These are phyloP conservation scores for Tetrapisispora taiwanensis DNA, from an alignment of 805 yeast genomes.

Conservation along the genomic window DNA sequence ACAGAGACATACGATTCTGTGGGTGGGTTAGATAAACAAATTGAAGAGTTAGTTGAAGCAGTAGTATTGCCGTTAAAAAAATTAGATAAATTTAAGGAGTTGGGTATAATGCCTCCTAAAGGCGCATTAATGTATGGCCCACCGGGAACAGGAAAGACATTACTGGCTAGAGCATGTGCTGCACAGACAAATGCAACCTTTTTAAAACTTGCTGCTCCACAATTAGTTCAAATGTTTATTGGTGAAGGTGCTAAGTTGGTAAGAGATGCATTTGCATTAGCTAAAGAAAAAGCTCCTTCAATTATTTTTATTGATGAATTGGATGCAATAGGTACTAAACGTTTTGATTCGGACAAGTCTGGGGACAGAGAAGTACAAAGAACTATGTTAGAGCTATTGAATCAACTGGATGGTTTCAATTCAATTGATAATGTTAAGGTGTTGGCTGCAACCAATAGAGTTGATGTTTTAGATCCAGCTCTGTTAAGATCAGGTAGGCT, in stretches of 20 bases:
- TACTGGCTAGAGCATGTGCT: conserved; percentile 96
- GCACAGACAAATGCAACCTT: conserved; percentile 97
- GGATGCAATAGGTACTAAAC: too few relatives aligned
- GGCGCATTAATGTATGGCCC: conserved; percentile 99
- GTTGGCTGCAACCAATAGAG: conserved; percentile 95
- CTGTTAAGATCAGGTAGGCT: conserved; percentile 91
- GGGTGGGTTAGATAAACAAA: conserved; percentile 96
- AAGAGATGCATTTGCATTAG: too few relatives aligned
- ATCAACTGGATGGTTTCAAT: conserved; percentile 95
- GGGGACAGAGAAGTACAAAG: conserved; percentile 99
- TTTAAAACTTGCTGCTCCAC: conserved; percentile 58
- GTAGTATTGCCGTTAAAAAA: conserved; percentile 97
- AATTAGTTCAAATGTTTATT: too few relatives aligned
- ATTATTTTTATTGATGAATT: too few relatives aligned
- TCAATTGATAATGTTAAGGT: conserved; percentile 96
- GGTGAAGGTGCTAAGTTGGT: too few relatives aligned
- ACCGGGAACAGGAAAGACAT: conserved; percentile 97
- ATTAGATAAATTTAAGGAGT: conserved; percentile 84
- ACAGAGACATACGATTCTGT: conserved; percentile 94
- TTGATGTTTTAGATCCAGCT: conserved; percentile 98
- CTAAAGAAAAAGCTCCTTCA: too few relatives aligned
- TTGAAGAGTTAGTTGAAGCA: conserved; percentile 95
- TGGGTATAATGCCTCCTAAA: conserved; percentile 95
- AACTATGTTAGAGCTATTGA: conserved; percentile 95
- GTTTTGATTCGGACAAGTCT: conserved; percentile 90